A percentile compares a stretch with the other conserved stretches of the same genome.
These are phyloP conservation scores for Alternaria viburni DNA, from an alignment of 2,329 filamentous ascomycete genomes.

Conservation along the genomic window DNA sequence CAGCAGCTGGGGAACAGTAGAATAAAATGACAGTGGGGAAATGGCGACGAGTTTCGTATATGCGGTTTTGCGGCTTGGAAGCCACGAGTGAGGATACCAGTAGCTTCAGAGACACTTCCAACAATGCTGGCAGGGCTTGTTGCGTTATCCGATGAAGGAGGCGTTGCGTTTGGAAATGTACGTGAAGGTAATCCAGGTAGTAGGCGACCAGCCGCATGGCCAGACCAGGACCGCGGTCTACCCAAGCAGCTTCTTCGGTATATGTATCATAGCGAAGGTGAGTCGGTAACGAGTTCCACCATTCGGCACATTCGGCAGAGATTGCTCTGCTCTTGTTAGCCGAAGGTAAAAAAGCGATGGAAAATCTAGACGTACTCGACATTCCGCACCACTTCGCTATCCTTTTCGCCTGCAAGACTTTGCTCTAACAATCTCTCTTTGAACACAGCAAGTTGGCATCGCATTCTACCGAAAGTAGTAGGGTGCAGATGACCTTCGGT, in stretches of 20 bases:
- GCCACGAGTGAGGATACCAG: constrained; percentile 40
- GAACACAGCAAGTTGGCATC: constrained; percentile 33
- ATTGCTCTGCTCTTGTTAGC: constrained; percentile 30
- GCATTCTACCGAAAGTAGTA: constrained; percentile 36
- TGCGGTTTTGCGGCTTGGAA: constrained; percentile 40
- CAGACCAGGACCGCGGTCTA: constrained; percentile 26
- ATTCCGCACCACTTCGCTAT: constrained; percentile 36
- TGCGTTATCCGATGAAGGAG: constrained; percentile 42
- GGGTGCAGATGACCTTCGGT: constrained; percentile 34
- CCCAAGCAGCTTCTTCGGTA: constrained; percentile 41
- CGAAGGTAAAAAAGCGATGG: neutral
- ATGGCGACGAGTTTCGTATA: constrained; percentile 39
- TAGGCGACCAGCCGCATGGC: constrained; percentile 36
- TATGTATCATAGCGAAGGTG: constrained; percentile 46
- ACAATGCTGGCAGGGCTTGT: constrained; percentile 37
- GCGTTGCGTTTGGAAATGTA: constrained; percentile 43
- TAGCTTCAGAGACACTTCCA: constrained; percentile 43
- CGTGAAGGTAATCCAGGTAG: constrained; percentile 46
- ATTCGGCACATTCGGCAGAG: constrained; percentile 31
- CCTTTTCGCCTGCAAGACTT: constrained; percentile 40
- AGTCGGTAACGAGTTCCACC: constrained; percentile 37
- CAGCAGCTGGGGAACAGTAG: constrained; percentile 45
- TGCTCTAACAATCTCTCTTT: constrained; percentile 43
- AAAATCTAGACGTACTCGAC: constrained; percentile 30
- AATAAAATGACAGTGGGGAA: constrained; percentile 45